Conservation (phyloP, 1,284 basidiomycete genomes). For the Puccinia hordei region DNA sequence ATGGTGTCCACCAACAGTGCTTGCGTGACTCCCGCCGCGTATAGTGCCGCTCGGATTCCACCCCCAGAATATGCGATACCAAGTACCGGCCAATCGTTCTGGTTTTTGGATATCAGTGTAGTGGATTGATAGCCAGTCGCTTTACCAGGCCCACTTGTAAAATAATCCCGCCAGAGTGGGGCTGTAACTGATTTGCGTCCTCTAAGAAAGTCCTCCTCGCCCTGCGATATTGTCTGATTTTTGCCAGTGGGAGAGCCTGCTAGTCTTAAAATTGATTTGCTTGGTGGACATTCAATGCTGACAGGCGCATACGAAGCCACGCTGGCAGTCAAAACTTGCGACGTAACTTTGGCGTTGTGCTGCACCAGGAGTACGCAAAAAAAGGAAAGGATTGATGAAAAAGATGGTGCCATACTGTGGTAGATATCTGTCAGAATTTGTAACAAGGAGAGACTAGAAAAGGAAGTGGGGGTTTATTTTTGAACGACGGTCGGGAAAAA, state of each 20-base stretch:
- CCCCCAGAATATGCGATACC: conserved; percentile 37
- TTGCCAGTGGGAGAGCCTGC: background rate
- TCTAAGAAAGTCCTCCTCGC: background rate
- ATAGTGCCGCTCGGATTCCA: conserved; percentile 30
- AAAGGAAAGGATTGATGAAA: background rate
- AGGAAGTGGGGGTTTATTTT: background rate
- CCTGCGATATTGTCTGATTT: conserved; percentile 25
- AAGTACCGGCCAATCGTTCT: conserved; percentile 15
- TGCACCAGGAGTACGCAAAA: background rate
- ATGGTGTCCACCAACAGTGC: conserved; percentile 11
- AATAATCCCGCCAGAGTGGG: conserved; percentile 28
- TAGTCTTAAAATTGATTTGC: background rate
- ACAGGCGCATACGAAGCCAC: conserved; percentile 32
- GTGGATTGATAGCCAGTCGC: conserved; percentile 11
- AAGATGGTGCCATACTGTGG: background rate
- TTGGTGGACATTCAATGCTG: conserved; percentile 10
- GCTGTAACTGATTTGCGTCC: background rate
- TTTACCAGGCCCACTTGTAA: conserved; percentile 27
- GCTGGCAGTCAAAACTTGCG: conserved; percentile 17
- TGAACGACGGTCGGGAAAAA: background rate
- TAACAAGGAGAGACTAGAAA: background rate
- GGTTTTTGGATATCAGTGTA: background rate
- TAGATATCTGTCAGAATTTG: background rate
- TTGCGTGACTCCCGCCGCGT: conserved; percentile 32
- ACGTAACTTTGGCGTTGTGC: background rate